A percentile compares a stretch with the other conserved stretches of the same genome.
These are phyloP conservation scores for Trichoderma asperellum DNA, from an alignment of 2,329 filamentous ascomycete species.

Conservation along the genomic window DNA sequence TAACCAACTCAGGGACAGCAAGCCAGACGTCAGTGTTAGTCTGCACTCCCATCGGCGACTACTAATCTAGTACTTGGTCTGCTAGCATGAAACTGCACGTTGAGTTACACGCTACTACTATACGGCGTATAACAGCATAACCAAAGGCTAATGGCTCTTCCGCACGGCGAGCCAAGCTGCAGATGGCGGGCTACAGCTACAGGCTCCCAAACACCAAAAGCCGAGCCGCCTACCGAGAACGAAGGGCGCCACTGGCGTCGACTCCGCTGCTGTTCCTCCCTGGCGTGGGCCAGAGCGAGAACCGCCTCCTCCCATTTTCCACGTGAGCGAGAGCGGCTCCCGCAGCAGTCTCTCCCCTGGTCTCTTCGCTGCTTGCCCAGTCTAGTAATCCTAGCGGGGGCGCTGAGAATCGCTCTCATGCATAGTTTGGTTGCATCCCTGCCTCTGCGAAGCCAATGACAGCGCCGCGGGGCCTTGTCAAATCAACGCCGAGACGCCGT, in stretches of 20 bases:
- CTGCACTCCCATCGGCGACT: background rate
- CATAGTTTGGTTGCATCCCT: constrained; percentile 7
- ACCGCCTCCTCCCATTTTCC: constrained; percentile 12
- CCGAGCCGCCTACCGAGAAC: background rate
- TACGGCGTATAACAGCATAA: background rate
- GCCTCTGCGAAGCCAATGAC: constrained; percentile 7
- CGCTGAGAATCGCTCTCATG: constrained; percentile 16
- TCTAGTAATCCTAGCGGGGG: background rate
- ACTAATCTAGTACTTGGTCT: no score
- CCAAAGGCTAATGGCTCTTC: background rate
- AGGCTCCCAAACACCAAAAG: background rate
- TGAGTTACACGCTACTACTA: background rate
- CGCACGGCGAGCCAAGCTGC: background rate
- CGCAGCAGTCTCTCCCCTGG: background rate
- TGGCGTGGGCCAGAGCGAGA: background rate
- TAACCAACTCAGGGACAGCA: background rate
- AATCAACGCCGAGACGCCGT: background rate
- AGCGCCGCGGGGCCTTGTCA: background rate
- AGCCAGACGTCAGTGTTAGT: background rate
- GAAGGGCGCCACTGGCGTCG: background rate
- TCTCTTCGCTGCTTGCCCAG: constrained; percentile 1
- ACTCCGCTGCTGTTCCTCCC: background rate
- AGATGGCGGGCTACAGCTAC: background rate
- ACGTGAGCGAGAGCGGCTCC: constrained; percentile 20
- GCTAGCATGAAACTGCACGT: background rate